These are phyloP conservation scores for Penicillium palitans DNA, from an alignment of 2,329 filamentous ascomycete genomes.

Conservation along the genomic window DNA sequence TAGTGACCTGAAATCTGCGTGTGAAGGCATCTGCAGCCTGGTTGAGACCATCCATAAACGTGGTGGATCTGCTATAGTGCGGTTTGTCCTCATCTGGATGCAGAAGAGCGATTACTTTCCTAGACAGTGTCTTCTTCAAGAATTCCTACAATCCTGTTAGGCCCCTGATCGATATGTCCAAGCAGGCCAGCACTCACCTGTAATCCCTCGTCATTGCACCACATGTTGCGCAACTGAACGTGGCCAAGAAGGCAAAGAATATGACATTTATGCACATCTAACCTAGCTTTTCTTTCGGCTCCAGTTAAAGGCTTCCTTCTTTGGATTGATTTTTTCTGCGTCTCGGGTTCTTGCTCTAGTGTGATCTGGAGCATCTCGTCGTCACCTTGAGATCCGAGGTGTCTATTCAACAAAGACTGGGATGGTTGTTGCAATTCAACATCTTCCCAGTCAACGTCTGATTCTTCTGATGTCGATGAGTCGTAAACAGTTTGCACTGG, in stretches of 20 bases:
- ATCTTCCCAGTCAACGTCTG: slow-evolving; percentile 66
- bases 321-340: slow-evolving; percentile 25
- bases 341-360: slow-evolving; percentile 34
- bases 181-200: slow-evolving; percentile 51
- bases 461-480: slow-evolving; percentile 55
- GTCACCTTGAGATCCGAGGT: slow-evolving; percentile 10
- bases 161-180: not conserved
- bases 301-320: slow-evolving; percentile 56
- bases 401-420: slow-evolving; percentile 13
- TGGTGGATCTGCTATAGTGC: slow-evolving; percentile 74
- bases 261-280: slow-evolving; percentile 84
- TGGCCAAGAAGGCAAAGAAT: slow-evolving; percentile 80
- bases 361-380: slow-evolving; percentile 40
- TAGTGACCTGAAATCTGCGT: slow-evolving; percentile 68
- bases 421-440: slow-evolving; percentile 48
- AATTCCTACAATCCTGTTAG: slow-evolving; percentile 28
- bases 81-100: slow-evolving; percentile 66
- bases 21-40: slow-evolving; percentile 68
- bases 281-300: slow-evolving; percentile 60
- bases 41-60: slow-evolving; percentile 76
- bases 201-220: slow-evolving; percentile 77
- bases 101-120: slow-evolving; percentile 66
- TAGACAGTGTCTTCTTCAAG: slow-evolving; percentile 65
- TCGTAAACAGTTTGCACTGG: slow-evolving; percentile 39
- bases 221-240: slow-evolving; percentile 73